These are phyloP conservation scores for Monosporascus cannonballus DNA, from an alignment of 2,329 filamentous ascomycete genomes.

Conservation along the genomic window DNA sequence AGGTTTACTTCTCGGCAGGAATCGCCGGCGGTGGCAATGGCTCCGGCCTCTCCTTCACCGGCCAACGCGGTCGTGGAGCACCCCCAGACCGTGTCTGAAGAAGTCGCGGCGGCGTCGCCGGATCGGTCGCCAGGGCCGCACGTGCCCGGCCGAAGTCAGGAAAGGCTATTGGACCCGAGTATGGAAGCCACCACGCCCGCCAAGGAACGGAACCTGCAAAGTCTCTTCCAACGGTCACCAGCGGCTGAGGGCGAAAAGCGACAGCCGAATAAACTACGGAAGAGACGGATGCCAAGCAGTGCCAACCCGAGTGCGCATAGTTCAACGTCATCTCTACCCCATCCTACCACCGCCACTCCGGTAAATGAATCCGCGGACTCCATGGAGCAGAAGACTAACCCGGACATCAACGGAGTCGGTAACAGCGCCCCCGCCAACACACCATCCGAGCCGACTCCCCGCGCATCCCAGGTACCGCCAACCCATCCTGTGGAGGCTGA, in stretches of 20 bases:
- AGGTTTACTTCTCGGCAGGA: constrained; percentile 50
- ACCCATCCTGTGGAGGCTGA: constrained; percentile 35
- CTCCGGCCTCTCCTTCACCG: constrained; percentile 45
- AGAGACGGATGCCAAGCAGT: constrained; percentile 73
- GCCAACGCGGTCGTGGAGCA: constrained; percentile 33
- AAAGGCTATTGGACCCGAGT: constrained; percentile 37
- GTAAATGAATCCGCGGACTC: constrained; percentile 39
- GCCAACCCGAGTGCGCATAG: constrained; percentile 84
- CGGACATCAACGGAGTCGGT: constrained; percentile 17
- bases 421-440: constrained; percentile 18
- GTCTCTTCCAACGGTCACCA: constrained; percentile 65
- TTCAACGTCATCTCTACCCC: constrained; percentile 68
- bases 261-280: constrained; percentile 85
- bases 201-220: constrained; percentile 62
- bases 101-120: constrained; percentile 14
- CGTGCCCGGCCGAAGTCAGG: constrained; percentile 40
- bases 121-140: constrained; percentile 25
- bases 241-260: constrained; percentile 57
- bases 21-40: constrained; percentile 26
- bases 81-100: constrained; percentile 27
- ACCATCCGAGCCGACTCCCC: constrained; percentile 41
- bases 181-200: constrained; percentile 47
- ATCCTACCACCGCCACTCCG: constrained; percentile 41
- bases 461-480: constrained; percentile 39
- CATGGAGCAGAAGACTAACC: constrained; percentile 29